These are phyloP conservation scores for Rhododendron griersonianum DNA, from an alignment of 148 eudicot genomes.

Conservation along the genomic window DNA sequence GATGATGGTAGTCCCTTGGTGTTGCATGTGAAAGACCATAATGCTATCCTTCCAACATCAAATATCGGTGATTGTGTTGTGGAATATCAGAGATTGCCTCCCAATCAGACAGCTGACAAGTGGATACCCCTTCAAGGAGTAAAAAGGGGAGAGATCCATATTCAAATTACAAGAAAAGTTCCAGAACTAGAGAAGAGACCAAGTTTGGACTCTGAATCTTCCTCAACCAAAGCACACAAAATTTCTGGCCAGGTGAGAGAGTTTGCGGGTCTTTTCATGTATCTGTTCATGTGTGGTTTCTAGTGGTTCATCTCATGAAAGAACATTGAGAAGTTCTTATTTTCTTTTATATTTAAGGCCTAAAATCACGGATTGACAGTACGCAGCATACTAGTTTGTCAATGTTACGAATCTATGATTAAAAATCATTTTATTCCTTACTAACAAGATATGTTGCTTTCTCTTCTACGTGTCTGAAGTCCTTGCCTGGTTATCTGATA, in stretches of 20 bases:
- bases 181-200: slow-evolving; percentile 54
- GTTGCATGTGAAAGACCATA: slow-evolving; percentile 82
- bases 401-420: neutral
- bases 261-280: neutral
- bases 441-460: neutral
- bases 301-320: neutral
- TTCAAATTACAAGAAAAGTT: slow-evolving; percentile 69
- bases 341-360: neutral
- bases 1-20: slow-evolving; percentile 72
- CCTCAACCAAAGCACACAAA: slow-evolving; percentile 48
- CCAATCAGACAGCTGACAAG: slow-evolving; percentile 65
- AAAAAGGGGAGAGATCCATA: slow-evolving; percentile 81
- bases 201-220: slow-evolving; percentile 48
- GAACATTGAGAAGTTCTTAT: neutral
- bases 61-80: slow-evolving; percentile 85
- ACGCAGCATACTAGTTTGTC: neutral
- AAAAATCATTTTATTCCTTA: neutral
- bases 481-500: neutral
- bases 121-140: slow-evolving; percentile 99
- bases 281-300: neutral
- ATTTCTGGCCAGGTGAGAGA: slow-evolving; percentile 57
- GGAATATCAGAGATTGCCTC: slow-evolving; percentile 78
- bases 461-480: neutral
- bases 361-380: neutral
- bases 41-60: slow-evolving; percentile 64